Base-by-base conservation (phyloP, 345 rosid species). In the Hevea brasiliensis region DNA sequence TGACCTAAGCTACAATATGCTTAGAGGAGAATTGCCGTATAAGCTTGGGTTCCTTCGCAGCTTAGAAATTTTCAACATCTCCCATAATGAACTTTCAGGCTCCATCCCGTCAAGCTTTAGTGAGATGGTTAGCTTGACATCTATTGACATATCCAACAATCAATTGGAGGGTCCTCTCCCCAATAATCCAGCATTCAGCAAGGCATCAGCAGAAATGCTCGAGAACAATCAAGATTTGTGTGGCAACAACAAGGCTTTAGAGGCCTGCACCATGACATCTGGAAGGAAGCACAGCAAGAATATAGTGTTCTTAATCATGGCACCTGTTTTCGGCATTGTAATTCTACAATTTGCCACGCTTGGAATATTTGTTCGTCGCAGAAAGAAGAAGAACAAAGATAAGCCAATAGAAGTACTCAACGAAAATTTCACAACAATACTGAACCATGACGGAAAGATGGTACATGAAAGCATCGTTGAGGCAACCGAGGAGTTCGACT, bases 401-500 rank as follows among this genome's bases (percentile, higher is more conserved):
- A 17, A 14, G 5, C 51, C 51, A 47, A 1, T 47, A 7, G 18
- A 47, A 47, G 51, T 15, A 47, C 4, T 47, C 18, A 12, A 14
- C 15, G 51, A 14, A 47, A 47, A 14, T 12, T 47, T 47, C 51
- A 47, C 14, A 15, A 12, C 51, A 15, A 47, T 47, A 47, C 14
- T 47, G 51, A 17, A 17, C 32, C 8, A 57, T 44, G 56, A n/a
- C 0, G 6, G 55, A 7, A 51, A 24, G 0, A 8, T 54, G 23
- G 5, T 6, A 2, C 44, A 65, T 13, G 42, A 42, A 18, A n/a
- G 58, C 26, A 54, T 73, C 27, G 26, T 73, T 17, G 54, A 42
- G 54, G 76, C 71, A 11, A 65, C 57, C 0, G 71, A 73, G n/a
- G 61, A 18, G 9, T 73, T 73, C 68, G 26, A 64, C 29, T 23